Evolutionary conservation across 2,329 filamentous ascomycete genomes (phyloP).

Genomic region (Elsinoe perseae): DNA sequence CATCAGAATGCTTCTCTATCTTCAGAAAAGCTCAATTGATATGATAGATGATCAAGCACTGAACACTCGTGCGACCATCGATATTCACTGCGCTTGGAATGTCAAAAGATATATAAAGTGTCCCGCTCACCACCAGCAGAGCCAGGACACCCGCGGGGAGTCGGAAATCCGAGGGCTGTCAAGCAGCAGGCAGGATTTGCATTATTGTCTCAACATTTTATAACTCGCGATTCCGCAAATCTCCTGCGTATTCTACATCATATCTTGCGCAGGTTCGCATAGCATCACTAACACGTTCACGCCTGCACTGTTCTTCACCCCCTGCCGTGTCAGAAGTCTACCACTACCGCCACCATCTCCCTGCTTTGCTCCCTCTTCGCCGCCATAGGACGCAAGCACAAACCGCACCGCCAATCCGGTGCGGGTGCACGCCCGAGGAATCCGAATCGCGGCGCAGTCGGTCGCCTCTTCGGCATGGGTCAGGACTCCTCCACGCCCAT

Average conservation of each 20-base stretch:
- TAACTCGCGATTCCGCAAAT: too few relatives aligned
- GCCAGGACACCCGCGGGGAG: slow-evolving; percentile 1
- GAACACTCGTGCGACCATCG: too few relatives aligned
- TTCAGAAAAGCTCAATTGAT: too few relatives aligned
- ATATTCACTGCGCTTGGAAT: too few relatives aligned
- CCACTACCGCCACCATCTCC: neutral
- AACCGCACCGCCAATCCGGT: slow-evolving; percentile 35
- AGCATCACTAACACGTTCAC: too few relatives aligned
- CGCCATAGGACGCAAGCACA: slow-evolving; percentile 47
- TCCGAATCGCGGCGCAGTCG: slow-evolving; percentile 22
- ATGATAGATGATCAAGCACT: too few relatives aligned
- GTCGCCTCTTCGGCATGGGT: slow-evolving; percentile 54
- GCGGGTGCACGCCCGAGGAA: slow-evolving; percentile 24
- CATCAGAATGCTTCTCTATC: too few relatives aligned
- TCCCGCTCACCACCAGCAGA: neutral
- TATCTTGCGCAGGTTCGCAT: too few relatives aligned
- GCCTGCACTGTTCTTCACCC: neutral
- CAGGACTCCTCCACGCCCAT: slow-evolving; percentile 68
- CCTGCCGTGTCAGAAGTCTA: too few relatives aligned
- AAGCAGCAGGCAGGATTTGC: too few relatives aligned
- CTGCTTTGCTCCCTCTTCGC: slow-evolving; percentile 18
- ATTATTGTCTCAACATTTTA: too few relatives aligned
- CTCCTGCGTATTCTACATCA: too few relatives aligned
- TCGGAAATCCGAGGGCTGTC: neutral
- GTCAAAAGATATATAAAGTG: neutral